Conservation (phyloP, 1,284 basidiomycete species). For the Leccinum fuscescens region DNA sequence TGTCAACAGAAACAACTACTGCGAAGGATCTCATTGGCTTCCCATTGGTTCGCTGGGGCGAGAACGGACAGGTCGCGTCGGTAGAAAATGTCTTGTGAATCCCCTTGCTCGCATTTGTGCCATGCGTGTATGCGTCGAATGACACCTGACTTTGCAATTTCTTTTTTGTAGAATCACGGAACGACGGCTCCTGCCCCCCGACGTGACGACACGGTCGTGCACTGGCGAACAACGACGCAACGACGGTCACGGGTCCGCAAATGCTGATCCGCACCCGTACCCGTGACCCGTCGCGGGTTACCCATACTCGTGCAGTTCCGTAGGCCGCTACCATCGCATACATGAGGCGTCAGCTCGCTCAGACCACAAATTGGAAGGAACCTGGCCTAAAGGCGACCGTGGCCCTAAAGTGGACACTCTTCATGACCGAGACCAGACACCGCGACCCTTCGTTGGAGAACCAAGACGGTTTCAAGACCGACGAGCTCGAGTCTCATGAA, state of each 20-base stretch:
- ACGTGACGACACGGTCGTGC: too few species aligned
- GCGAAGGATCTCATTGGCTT: constrained; percentile 58
- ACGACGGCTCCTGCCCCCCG: too few species aligned
- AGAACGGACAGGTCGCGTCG: constrained; percentile 48
- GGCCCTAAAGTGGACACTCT: constrained; percentile 84
- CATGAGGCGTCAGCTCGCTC: too few species aligned
- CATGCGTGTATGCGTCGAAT: background rate
- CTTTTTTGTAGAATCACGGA: constrained; percentile 26
- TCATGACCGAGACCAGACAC: constrained; percentile 73
- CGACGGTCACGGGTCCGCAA: too few species aligned
- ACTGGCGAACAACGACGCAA: too few species aligned
- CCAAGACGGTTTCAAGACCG: too few species aligned
- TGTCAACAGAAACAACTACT: constrained; percentile 44
- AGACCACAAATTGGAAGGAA: too few species aligned
- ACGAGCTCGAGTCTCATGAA: constrained; percentile 41
- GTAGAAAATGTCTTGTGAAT: constrained; percentile 50
- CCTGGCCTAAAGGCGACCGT: too few species aligned
- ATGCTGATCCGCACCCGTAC: too few species aligned
- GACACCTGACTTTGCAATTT: background rate
- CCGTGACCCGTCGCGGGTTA: too few species aligned
- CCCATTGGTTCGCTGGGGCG: constrained; percentile 61
- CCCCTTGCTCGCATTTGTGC: background rate
- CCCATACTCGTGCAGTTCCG: too few species aligned
- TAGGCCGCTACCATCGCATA: too few species aligned
- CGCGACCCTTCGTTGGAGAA: constrained; percentile 24